Base-by-base conservation (phyloP, 2,329 filamentous ascomycete genomes). In the Xylaria sp. region DNA sequence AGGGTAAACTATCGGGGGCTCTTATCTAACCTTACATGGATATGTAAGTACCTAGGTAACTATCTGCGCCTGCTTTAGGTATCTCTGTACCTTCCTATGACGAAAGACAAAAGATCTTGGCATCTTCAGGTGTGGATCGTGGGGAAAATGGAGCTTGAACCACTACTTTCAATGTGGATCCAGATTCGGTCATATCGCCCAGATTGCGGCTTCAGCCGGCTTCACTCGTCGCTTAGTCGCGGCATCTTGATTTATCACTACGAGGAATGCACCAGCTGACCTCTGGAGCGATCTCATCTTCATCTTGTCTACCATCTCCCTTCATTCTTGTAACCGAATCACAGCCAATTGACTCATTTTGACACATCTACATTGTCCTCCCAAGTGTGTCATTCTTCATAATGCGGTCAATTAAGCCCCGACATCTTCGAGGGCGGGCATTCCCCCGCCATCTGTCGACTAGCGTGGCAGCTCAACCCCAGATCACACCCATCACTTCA, bases 401-500 rank as follows among this genome's bases (percentile, higher is more conserved):
- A 31, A 89, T 89, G 87, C 85, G 86, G 75, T 86, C 87, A 72
- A 81, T 89, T 75, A 84, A 86, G 74, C 82, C 84, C 61, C 84
- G 82, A 69, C 83, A 85, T 73, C 81, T 85, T 71, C 83, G 83
- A 70, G 78, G 86, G 74, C 84, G 83, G 71, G 79, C 80, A 59
- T 79, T 81, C 73, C 80, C 80, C 79, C 84, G 79, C 67, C 78
- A 74, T 39, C 75, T 80, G 55, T 79, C 82, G 65, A 77, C 77
- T 64, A 75, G 76, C 61, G 73, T 78, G 12, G 64, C 79, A n/a
- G 68, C 75, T 36, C 77, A 81, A 60, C 54, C 74, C 41, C 76
- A 78, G 52, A 75, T 82, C 55, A 85, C 83, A 15, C 86, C 88
- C 36, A 88, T 91, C 73, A 90, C 89, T 64, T 97, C 94, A 9